Evolutionary conservation across 164 flowering plant genomes (phyloP).

Genomic region (Kingdonia uniflora): DNA sequence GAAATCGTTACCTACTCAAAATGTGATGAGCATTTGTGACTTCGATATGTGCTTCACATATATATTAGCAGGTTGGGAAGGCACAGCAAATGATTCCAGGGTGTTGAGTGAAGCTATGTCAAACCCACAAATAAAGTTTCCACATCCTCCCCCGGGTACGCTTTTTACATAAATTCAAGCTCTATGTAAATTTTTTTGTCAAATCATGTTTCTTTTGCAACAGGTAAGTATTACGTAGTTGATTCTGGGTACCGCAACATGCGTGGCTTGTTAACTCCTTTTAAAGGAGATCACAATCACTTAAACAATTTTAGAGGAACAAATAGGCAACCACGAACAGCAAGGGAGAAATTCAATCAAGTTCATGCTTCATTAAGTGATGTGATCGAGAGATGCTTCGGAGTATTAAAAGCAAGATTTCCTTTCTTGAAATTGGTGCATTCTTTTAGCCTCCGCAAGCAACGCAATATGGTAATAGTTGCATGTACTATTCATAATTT

Average conservation of each 20-base stretch:
- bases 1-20: background rate
- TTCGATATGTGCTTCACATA: conserved; percentile 8
- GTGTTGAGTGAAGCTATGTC: background rate
- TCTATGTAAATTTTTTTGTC: too few relatives aligned
- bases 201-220: too few relatives aligned
- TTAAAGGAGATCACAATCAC: background rate
- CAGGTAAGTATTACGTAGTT: background rate
- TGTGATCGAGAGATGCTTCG: too few relatives aligned
- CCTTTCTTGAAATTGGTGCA: too few relatives aligned
- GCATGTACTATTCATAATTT: too few relatives aligned
- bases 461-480: too few relatives aligned
- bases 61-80: conserved; percentile 7
- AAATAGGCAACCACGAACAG: background rate
- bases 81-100: conserved; percentile 1
- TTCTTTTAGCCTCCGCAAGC: too few relatives aligned
- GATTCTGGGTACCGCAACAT: background rate
- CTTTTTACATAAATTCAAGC: too few relatives aligned
- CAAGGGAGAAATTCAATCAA: conserved; percentile 1
- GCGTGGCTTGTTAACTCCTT: background rate
- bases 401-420: too few relatives aligned
- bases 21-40: conserved; percentile 3
- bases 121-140: too few relatives aligned
- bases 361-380: background rate
- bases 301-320: background rate
- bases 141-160: too few relatives aligned